These are phyloP conservation scores for Fusarium multiceps DNA, from an alignment of 2,329 filamentous ascomycete genomes.

Conservation along the genomic window DNA sequence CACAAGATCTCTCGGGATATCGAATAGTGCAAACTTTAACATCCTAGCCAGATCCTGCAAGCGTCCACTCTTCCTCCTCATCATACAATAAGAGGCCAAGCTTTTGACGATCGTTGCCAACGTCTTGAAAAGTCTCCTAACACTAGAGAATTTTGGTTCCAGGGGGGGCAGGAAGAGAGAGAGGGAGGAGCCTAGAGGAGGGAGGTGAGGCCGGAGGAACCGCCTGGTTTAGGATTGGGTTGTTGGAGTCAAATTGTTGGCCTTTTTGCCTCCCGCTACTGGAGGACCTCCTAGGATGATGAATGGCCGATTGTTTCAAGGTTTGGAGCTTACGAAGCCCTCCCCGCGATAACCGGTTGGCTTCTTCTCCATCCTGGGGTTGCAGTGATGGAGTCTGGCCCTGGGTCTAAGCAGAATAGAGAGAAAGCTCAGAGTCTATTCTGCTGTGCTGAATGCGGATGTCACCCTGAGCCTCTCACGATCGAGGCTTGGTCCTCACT, in stretches of 20 bases:
- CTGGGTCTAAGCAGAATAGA: conserved; percentile 4
- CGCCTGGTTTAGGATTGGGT: conserved; percentile 21
- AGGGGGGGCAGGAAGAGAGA: not conserved
- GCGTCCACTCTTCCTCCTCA: conserved; percentile 18
- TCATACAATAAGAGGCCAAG: conserved; percentile 1
- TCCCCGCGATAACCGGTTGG: conserved; percentile 23
- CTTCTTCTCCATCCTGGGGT: conserved; percentile 15
- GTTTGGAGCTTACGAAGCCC: conserved; percentile 30
- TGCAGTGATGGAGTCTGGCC: conserved; percentile 8
- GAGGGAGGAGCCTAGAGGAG: conserved; percentile 2
- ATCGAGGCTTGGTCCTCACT: conserved; percentile 8
- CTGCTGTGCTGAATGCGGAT: conserved; percentile 31
- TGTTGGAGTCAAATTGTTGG: conserved; percentile 22
- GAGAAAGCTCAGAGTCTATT: conserved; percentile 22
- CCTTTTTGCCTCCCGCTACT: conserved; percentile 36
- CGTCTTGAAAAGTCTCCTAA: conserved; percentile 7
- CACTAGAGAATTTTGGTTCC: conserved; percentile 3
- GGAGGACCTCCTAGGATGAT: not conserved
- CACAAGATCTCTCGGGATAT: conserved; percentile 29
- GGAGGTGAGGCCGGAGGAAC: conserved; percentile 13
- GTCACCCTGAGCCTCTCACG: conserved; percentile 15
- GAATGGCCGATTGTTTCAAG: conserved; percentile 19
- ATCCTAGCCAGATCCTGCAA: conserved; percentile 38
- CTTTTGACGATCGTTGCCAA: conserved; percentile 24
- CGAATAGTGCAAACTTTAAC: conserved; percentile 33